Conservation (phyloP, 2,329 filamentous ascomycete species). For the Metarhizium robertsii region DNA sequence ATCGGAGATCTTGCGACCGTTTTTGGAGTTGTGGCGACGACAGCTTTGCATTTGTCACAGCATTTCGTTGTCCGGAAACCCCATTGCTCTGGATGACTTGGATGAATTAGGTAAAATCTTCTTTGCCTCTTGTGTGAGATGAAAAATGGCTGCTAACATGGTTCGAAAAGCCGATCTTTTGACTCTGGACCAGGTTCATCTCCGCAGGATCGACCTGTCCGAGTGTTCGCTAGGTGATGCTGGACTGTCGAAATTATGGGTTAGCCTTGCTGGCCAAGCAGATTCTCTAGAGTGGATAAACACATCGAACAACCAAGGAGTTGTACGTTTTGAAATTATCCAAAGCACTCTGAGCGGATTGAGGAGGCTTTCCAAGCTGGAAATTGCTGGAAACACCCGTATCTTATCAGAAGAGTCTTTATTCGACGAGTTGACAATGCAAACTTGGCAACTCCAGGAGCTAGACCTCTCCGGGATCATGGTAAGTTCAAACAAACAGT, state of each 20-base stretch:
- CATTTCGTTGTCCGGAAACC: constrained; percentile 40
- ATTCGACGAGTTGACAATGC: constrained; percentile 34
- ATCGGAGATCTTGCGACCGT: constrained; percentile 35
- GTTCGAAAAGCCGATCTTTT: constrained; percentile 20
- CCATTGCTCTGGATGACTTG: constrained; percentile 35
- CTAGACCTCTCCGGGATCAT: constrained; percentile 46
- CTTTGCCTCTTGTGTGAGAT: not conserved
- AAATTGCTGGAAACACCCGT: constrained; percentile 41
- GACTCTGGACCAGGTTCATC: constrained; percentile 23
- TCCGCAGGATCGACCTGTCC: constrained; percentile 41
- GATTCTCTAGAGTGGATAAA: constrained; percentile 38
- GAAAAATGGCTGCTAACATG: constrained; percentile 6
- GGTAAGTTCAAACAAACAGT: constrained; percentile 21
- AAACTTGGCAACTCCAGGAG: constrained; percentile 39
- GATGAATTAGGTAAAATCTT: constrained; percentile 34
- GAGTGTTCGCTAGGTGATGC: constrained; percentile 41
- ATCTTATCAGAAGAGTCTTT: constrained; percentile 34
- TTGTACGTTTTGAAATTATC: constrained; percentile 37
- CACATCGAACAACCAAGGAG: constrained; percentile 43
- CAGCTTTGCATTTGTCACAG: constrained; percentile 40
- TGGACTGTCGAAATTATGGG: constrained; percentile 38
- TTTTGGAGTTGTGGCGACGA: constrained; percentile 39
- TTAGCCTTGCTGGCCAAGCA: constrained; percentile 34
- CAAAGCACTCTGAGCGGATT: constrained; percentile 34
- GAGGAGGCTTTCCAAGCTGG: constrained; percentile 35